Percentiles rank a stretch among this genome's conserved stretches.
These are phyloP conservation scores for Solanum hybrid DNA, from an alignment of 305 asterid species.

Conservation along the genomic window DNA sequence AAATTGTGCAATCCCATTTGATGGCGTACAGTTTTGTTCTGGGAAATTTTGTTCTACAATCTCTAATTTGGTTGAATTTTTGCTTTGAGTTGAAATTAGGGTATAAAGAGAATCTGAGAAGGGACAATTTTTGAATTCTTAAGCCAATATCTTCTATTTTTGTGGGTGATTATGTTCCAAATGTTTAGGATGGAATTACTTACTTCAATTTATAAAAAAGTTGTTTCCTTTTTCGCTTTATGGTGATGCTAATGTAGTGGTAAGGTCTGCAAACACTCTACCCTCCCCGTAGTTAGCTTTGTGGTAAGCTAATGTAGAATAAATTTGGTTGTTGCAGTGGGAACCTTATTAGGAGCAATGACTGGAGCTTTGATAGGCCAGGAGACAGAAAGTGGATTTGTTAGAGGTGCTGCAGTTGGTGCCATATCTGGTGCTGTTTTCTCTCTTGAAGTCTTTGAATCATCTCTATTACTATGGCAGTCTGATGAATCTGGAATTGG, in stretches of 20 bases:
- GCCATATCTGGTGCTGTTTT: conserved; percentile 99
- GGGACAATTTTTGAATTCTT: not conserved
- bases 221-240: not conserved
- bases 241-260: conserved; percentile 3
- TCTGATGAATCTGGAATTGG: conserved; percentile 93
- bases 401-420: conserved; percentile 98
- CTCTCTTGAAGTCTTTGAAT: conserved; percentile 95
- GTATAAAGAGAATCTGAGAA: not conserved
- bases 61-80: not conserved
- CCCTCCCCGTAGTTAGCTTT: not conserved
- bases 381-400: conserved; percentile 94
- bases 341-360: conserved; percentile 89
- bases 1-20: not conserved
- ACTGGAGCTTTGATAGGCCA: conserved; percentile 97
- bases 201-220: not conserved
- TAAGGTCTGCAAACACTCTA: not conserved
- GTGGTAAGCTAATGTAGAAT: conserved; percentile 3
- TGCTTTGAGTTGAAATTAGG: not conserved
- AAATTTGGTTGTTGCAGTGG: conserved; percentile 47
- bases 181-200: not conserved
- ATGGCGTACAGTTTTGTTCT: not conserved
- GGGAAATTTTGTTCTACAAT: not conserved
- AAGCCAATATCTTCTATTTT: not conserved
- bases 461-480: conserved; percentile 76
- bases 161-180: not conserved